Base-by-base conservation (phyloP, 2,329 filamentous ascomycete genomes). In the Neopestalotiopsis sp. region DNA sequence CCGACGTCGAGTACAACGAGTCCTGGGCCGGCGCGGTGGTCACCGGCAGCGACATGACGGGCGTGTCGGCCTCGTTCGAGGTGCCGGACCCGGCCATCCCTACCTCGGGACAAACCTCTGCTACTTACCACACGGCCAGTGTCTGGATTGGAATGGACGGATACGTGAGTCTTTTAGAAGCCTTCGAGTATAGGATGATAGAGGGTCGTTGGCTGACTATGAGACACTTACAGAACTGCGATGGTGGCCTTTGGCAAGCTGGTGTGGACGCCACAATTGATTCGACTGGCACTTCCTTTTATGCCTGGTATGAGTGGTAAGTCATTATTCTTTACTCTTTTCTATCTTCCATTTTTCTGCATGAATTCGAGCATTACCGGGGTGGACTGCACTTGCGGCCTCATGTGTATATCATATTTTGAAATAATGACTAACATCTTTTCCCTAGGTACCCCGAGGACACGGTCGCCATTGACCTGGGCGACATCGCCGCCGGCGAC, bases 101-200 rank as follows among this genome's bases (percentile, higher is more conserved):
- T 53, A n/a, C 45, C n/a, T 53, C 45, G 45, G 45, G 45, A 53
- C 45, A 53, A 53, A 53, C 45, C 45, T 53, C 45, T 53, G 45
- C 45, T n/a, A 53, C 45, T 53, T 14, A 53, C 14, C 45, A 53
- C 45, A 53, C 45, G 2, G 45, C 45, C 5, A 53, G 45, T 53
- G n/a, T 20, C n/a, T 53, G 45, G 45, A 53, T 53, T 20, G 45
- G 45, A 17, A 53, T 53, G 45, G 45, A 53, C 45, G 45, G 45
- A 53, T 53, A 53, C 9, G 45, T 53, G n/a, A 9, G 45, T n/a
- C 24, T 53, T 20, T 53, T 9, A 13, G n/a, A 45, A n/a, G 5
- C 3, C 42, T 17, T 14, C 42, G 4, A n/a, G n/a, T 45, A 45
- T 17, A 6, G 42, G 13, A 13, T 45, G 14, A 17, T 45, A 4